phyloP scores from a whole-genome alignment of 169 alveolate species.

The Plasmodium ovale region DNA sequence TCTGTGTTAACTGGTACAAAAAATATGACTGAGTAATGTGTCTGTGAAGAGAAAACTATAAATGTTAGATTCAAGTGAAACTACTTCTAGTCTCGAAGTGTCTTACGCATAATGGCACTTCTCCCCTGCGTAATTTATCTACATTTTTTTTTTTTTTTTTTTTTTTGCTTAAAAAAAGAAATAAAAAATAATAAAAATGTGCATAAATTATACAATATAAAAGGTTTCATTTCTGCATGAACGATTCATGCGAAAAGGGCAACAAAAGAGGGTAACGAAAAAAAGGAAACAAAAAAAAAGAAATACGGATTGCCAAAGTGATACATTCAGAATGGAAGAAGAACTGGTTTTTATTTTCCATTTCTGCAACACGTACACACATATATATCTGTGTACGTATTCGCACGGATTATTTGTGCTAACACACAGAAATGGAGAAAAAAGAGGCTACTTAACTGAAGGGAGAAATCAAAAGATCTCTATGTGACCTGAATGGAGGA shows the following conservation, averaged over 20 bases:
- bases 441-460: neutral
- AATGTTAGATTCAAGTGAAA: neutral
- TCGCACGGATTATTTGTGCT: neutral
- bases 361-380: too few relatives aligned
- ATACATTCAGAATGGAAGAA: neutral
- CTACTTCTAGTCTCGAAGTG: too few relatives aligned
- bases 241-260: neutral
- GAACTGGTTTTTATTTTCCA: neutral
- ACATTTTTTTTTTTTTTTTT: neutral
- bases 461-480: neutral
- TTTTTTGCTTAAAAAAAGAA: neutral
- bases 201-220: neutral
- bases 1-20: too few relatives aligned
- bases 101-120: neutral
- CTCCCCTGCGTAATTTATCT: neutral
- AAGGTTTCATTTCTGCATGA: neutral
- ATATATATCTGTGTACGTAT: neutral
- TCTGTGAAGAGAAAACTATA: too few relatives aligned
- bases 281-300: neutral
- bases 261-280: too few relatives aligned
- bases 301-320: neutral
- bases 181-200: neutral
- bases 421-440: neutral
- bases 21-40: too few relatives aligned
- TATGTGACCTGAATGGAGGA: neutral